These are phyloP conservation scores for Alternaria brassicae DNA, from an alignment of 2,329 filamentous ascomycete species.

Conservation along the genomic window DNA sequence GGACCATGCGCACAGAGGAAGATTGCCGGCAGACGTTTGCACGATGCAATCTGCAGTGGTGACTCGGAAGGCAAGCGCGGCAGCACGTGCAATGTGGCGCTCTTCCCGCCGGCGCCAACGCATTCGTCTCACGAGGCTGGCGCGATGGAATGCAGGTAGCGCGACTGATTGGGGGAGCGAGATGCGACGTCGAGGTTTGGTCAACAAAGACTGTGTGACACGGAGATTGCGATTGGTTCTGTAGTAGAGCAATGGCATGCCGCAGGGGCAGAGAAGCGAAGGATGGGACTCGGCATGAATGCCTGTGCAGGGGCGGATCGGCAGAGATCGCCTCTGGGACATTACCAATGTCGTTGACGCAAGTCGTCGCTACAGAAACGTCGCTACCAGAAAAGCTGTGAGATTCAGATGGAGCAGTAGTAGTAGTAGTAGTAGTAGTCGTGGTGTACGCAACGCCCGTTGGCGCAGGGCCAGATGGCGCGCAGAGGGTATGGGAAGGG, in stretches of 20 bases:
- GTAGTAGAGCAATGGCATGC: conserved; percentile 6
- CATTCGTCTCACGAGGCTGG: conserved; percentile 2
- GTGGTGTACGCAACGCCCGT: background rate
- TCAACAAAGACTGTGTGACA: conserved; percentile 25
- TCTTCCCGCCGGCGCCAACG: conserved; percentile 1
- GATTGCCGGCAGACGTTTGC: background rate
- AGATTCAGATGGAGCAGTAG: background rate
- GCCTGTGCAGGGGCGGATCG: conserved; percentile 6
- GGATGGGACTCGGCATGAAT: conserved; percentile 1
- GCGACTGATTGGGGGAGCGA: conserved; percentile 20
- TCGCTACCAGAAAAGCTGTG: background rate
- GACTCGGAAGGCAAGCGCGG: conserved; percentile 1
- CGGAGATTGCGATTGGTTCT: conserved; percentile 29
- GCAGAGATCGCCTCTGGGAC: conserved; percentile 7
- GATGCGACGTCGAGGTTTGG: conserved; percentile 11
- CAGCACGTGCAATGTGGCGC: conserved; percentile 15
- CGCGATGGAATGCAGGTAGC: conserved; percentile 7
- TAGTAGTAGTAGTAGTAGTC: too few relatives aligned
- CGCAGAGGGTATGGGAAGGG: background rate
- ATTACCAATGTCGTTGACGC: conserved; percentile 5
- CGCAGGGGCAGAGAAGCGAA: conserved; percentile 1
- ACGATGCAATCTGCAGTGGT: background rate
- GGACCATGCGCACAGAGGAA: background rate
- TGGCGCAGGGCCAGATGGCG: background rate
- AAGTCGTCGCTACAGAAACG: conserved; percentile 1